These are phyloP conservation scores for Saccharomycopsis guyanensis DNA, from an alignment of 805 yeast species.

Conservation along the genomic window DNA sequence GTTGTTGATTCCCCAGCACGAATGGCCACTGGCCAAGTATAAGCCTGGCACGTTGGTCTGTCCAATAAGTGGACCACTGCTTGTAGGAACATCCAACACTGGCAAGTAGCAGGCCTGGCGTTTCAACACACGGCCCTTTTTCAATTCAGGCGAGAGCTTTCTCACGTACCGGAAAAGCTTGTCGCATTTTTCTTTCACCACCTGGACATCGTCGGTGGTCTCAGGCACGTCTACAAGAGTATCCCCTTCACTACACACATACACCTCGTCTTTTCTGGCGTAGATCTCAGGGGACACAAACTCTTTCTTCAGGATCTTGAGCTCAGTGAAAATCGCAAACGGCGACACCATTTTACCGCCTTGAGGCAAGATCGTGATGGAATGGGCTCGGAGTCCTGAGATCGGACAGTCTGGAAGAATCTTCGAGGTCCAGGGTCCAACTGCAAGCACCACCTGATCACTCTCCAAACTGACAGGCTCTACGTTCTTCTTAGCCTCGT, in stretches of 20 bases:
- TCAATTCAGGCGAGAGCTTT: conserved; percentile 59
- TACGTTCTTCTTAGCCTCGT: conserved; percentile 27
- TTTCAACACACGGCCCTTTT: conserved; percentile 66
- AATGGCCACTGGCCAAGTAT: conserved; percentile 84
- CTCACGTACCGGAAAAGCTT: conserved; percentile 77
- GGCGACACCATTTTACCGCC: conserved; percentile 71
- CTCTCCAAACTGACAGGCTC: conserved; percentile 46
- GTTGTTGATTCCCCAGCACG: conserved; percentile 98
- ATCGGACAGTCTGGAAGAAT: conserved; percentile 90
- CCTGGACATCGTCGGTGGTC: conserved; percentile 88
- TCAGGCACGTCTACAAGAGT: conserved; percentile 86
- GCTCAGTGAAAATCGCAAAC: conserved; percentile 88
- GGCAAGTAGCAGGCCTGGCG: conserved; percentile 96
- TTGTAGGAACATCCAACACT: conserved; percentile 84
- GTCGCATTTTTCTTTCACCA: conserved; percentile 81
- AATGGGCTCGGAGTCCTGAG: conserved; percentile 89
- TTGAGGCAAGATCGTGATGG: conserved; percentile 82
- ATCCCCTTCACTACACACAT: conserved; percentile 96
- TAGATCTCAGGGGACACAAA: conserved; percentile 90
- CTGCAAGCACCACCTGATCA: conserved; percentile 74
- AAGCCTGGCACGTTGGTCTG: conserved; percentile 80
- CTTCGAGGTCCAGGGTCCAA: conserved; percentile 97
- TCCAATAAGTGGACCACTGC: conserved; percentile 91
- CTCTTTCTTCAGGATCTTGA: conserved; percentile 56
- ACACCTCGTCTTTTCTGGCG: conserved; percentile 92